Base-by-base conservation (phyloP, 2,329 filamentous ascomycete genomes). In the Aspergillus brasiliensis region DNA sequence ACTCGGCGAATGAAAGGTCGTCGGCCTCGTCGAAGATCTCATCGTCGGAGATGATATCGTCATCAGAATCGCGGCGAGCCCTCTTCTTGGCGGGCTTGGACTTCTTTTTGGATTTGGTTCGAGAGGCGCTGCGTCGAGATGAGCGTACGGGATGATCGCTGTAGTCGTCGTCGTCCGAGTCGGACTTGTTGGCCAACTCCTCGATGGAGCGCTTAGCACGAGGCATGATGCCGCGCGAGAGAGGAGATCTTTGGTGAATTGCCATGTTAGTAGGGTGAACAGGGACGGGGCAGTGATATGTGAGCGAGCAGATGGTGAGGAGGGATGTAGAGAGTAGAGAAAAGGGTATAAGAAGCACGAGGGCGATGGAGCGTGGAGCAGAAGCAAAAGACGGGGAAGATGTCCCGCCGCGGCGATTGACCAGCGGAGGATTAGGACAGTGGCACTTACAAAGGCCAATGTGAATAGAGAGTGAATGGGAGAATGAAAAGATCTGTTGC, bases 11-110 rank as follows among this genome's bases (percentile, higher is more conserved):
- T 6, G 75, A 74, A 8, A 78, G 62, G 15, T 80, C 79, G 8
- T 77, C 78, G 52, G 75, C 76, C 3, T 77, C 78, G 17, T 71
- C 67, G 67, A 77, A 28, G 8, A 72, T 15, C 23, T 69, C 66
- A 17, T 70, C 76, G 47, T 80, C 78, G 8, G 73, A 76, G 6
- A 73, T 60, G 19, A 77, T 73, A 51, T 75, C 73, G 17, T 77
- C 76, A 58, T 83, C 80, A 59, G 83, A 83, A 67, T 81, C 80
- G 57, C 77, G 77, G 59, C 73, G 77, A 44, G 74, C 71, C 69
- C 75, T 73, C 61, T 75, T 77, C 56, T 75, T 73, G 25, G 68
- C 65, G 31, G 66, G 71, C 52, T 70, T 71, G 47, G 69, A 67
- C 58, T 71, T 75, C 64, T 74, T 75, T 59, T 69, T 74, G 46